These are phyloP conservation scores for Phytophthora constricta DNA, from an alignment of 352 stramenopile species.

Conservation along the genomic window DNA sequence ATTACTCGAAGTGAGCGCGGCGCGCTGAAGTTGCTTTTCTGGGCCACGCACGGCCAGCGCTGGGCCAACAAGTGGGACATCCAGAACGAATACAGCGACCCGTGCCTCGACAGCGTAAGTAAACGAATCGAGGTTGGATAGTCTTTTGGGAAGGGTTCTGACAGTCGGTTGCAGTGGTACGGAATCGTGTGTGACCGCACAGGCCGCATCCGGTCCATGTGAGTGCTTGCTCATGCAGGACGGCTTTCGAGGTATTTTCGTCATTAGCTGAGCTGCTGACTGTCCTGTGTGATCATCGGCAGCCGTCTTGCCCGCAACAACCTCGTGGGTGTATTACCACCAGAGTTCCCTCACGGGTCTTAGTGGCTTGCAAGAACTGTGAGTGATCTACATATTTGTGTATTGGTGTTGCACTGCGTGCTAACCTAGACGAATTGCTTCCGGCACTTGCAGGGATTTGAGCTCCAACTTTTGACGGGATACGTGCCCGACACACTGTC, in stretches of 20 bases:
- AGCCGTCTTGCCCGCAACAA: constrained; percentile 69
- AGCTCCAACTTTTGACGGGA: constrained; percentile 75
- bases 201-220: constrained; percentile 65
- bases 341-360: constrained; percentile 61
- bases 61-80: constrained; percentile 68
- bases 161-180: constrained; percentile 68
- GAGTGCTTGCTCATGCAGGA: constrained; percentile 17
- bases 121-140: too few species aligned
- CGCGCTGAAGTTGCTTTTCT: constrained; percentile 73
- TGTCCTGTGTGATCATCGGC: too few species aligned
- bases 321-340: constrained; percentile 60
- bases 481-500: constrained; percentile 56
- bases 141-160: too few species aligned
- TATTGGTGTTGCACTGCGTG: neutral
- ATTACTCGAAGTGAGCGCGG: constrained; percentile 55
- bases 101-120: constrained; percentile 57
- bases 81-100: constrained; percentile 71
- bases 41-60: constrained; percentile 57
- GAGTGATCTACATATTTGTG: constrained; percentile 7
- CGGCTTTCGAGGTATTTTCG: neutral
- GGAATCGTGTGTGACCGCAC: constrained; percentile 63
- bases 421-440: too few species aligned
- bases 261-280: neutral
- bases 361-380: constrained; percentile 66
- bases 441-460: constrained; percentile 47